Evolutionary conservation across 352 stramenopile genomes (phyloP), one percentile per base, ranked within the genome.

Genomic region (Thraustochytrium sp.): DNA sequence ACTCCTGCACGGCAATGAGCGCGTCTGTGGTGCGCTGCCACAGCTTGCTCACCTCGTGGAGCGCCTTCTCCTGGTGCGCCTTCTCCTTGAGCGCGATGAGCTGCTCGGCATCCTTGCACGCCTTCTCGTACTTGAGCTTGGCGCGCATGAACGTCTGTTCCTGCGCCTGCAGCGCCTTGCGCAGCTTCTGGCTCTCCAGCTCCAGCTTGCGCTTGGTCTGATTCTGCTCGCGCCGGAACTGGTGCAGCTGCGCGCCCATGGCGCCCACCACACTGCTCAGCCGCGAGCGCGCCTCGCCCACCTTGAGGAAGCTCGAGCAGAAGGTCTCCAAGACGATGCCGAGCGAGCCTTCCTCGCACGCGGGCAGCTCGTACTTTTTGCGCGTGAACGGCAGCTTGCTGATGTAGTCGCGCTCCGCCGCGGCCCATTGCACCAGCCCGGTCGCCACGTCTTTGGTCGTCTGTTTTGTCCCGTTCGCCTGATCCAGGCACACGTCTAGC

Each of bases 41-140:
- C 11, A 80, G 68, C 68, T 80, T 80, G 34, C 48, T 65, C 18
- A 80, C 68, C 44, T 80, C 68, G 31, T 80, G 68, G 21, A 80
- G 38, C 4, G 68, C 68, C 38, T 80, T 80, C n/a, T 80, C 68
- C 26, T 80, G 68, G 38, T 80, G 68, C 53, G 68, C 68, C 38
- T 80, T 80, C 31, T 80, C 68, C 42, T 80, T 80, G 68, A 80
- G 68, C 23, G 68, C 68, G 46, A 80, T 80, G 26, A 46, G 40
- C 9, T 55, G 26, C 68, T 80, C 68, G 42, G 68, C 68, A 11
- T 80, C 68, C 31, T 72, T 80, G 34, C 68, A 80, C 11, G 68
- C 46, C 51, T 80, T 80, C 46, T 80, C 68, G 16, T 80, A 80
- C 49, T 80, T 80, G 8, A 21, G 21, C 49, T 80, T 80, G 46